Percentiles rank a stretch among this genome's conserved stretches.
phyloP scores from a whole-genome alignment of 306 rosid genomes.

The Calophaca sinica region DNA sequence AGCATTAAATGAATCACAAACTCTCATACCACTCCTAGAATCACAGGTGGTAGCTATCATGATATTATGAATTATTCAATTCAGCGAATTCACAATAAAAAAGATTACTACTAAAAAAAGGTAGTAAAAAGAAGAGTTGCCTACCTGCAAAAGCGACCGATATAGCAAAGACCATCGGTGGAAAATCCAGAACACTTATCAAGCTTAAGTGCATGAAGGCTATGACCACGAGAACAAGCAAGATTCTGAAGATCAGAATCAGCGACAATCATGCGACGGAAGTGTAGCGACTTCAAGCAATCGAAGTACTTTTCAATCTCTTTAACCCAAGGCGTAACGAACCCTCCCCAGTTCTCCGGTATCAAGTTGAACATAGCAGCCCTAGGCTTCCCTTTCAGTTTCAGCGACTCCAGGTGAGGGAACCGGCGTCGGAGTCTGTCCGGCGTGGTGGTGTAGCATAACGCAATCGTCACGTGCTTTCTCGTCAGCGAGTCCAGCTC shows the following conservation, averaged over 20 bases:
- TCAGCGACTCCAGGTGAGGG: conserved; percentile 76
- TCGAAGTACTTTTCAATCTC: conserved; percentile 70
- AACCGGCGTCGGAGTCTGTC: conserved; percentile 73
- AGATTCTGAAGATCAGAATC: conserved; percentile 85
- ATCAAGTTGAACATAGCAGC: conserved; percentile 97
- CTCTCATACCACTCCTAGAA: conserved; percentile 27
- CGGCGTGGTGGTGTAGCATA: conserved; percentile 89
- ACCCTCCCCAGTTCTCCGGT: conserved; percentile 98
- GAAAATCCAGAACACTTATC: conserved; percentile 96
- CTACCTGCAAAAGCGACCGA: conserved; percentile 84
- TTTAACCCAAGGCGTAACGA: conserved; percentile 80
- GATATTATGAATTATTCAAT: background rate
- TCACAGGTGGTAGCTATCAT: background rate
- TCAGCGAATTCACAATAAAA: too few relatives aligned
- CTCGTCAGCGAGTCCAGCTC: conserved; percentile 87
- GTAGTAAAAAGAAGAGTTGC: background rate
- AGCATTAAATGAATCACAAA: conserved; percentile 34
- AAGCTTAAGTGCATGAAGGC: conserved; percentile 73
- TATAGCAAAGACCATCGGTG: conserved; percentile 76
- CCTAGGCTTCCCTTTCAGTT: conserved; percentile 89
- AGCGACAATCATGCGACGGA: conserved; percentile 90
- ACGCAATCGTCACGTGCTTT: conserved; percentile 95
- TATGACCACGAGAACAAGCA: conserved; percentile 68
- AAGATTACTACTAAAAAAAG: background rate
- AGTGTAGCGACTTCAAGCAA: conserved; percentile 78